Evolutionary conservation across 805 yeast species (phyloP).

Genomic region (Starmerella apicola): DNA sequence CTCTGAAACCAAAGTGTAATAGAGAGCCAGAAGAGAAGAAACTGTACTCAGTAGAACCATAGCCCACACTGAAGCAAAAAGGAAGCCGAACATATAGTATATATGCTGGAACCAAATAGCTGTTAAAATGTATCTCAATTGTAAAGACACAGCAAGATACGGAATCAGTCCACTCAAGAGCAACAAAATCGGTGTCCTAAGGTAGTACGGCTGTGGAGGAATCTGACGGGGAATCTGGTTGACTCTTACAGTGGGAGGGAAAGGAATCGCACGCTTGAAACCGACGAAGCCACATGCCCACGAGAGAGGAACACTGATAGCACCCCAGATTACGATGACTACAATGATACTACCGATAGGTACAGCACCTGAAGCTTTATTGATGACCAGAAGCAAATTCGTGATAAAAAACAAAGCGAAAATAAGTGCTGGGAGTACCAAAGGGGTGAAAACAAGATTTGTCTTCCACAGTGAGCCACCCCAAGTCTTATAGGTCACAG

Average conservation of each 20-base stretch:
- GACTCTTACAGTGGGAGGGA: conserved; percentile 66
- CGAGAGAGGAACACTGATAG: conserved; percentile 74
- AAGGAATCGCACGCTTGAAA: conserved; percentile 42
- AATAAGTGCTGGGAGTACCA: conserved; percentile 69
- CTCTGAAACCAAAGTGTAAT: conserved; percentile 77
- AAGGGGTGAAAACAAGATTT: conserved; percentile 72
- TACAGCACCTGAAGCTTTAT: conserved; percentile 82
- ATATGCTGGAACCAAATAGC: conserved; percentile 89
- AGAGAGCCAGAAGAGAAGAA: conserved; percentile 67
- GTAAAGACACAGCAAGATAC: conserved; percentile 88
- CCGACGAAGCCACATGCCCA: conserved; percentile 72
- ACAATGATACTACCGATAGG: conserved; percentile 84
- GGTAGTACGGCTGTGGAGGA: conserved; percentile 79
- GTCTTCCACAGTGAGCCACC: conserved; percentile 87
- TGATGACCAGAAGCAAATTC: conserved; percentile 71
- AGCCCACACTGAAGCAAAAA: conserved; percentile 74
- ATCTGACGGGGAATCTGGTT: conserved; percentile 95
- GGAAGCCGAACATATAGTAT: conserved; percentile 95
- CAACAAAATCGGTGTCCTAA: conserved; percentile 53
- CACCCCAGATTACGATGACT: conserved; percentile 71
- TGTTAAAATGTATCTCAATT: conserved; percentile 80
- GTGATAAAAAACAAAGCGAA: conserved; percentile 52
- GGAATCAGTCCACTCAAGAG: conserved; percentile 83
- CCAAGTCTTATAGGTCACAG: conserved; percentile 73
- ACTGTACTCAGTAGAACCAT: conserved; percentile 71